Evolutionary conservation across 108 stramenopile species (phyloP).

Genomic region (Fragilaria crotonensis): DNA sequence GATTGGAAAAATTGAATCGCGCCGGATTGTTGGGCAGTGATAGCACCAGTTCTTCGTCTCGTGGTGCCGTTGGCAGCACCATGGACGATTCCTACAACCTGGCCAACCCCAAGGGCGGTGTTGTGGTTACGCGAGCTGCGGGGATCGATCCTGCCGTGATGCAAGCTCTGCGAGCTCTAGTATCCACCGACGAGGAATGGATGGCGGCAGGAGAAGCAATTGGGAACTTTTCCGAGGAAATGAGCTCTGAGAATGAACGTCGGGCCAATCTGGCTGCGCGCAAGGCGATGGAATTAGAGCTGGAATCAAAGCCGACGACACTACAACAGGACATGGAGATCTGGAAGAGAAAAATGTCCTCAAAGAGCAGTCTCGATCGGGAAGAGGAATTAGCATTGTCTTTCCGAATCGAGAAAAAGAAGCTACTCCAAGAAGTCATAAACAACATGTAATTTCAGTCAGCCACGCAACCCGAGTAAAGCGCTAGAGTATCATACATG

Average conservation of each 20-base stretch:
- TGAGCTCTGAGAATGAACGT: constrained; percentile 55
- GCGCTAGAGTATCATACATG: too few relatives aligned
- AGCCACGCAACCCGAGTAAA: too few relatives aligned
- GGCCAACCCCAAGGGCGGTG: constrained; percentile 66
- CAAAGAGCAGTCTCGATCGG: constrained; percentile 25
- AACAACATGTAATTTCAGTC: constrained; percentile 34
- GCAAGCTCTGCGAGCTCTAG: constrained; percentile 69
- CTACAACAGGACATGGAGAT: constrained; percentile 65
- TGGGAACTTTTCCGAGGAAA: constrained; percentile 66
- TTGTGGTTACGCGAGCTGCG: constrained; percentile 60
- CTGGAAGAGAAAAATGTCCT: constrained; percentile 26
- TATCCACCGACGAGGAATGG: constrained; percentile 74
- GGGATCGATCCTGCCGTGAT: constrained; percentile 81
- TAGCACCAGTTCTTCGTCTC: not conserved
- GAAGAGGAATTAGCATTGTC: constrained; percentile 50
- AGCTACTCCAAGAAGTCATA: constrained; percentile 56
- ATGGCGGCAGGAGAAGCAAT: constrained; percentile 63
- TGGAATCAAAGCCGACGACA: constrained; percentile 62
- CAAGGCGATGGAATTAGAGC: constrained; percentile 64
- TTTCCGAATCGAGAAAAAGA: constrained; percentile 84
- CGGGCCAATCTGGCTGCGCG: constrained; percentile 50
- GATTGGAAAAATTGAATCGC: constrained; percentile 66
- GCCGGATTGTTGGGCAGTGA: constrained; percentile 66
- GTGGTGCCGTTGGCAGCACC: constrained; percentile 10
- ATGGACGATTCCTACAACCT: constrained; percentile 22